These are phyloP conservation scores for Rubroboletus satanas DNA, from an alignment of 768 basidiomycete genomes.

Conservation along the genomic window DNA sequence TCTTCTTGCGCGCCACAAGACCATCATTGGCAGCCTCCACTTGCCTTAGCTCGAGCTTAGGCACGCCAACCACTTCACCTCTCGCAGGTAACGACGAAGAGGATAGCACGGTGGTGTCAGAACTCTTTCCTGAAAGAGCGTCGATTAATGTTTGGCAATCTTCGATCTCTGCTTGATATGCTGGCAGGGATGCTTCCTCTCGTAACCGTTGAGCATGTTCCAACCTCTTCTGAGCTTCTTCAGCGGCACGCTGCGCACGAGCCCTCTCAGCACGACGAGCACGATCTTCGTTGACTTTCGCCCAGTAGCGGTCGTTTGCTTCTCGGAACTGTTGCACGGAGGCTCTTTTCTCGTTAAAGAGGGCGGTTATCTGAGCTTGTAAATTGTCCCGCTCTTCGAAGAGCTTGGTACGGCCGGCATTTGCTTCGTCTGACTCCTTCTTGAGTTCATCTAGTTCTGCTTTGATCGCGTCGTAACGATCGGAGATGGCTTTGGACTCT, in stretches of 20 bases:
- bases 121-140: slow-evolving; percentile 67
- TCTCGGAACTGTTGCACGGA: slow-evolving; percentile 70
- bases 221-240: slow-evolving; percentile 75
- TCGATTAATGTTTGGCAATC: slow-evolving; percentile 94
- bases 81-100: slow-evolving; percentile 39
- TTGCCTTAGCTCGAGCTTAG: slow-evolving; percentile 79
- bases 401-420: slow-evolving; percentile 74
- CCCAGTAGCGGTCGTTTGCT: slow-evolving; percentile 76
- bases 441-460: slow-evolving; percentile 83
- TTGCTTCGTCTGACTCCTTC: slow-evolving; percentile 81
- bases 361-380: slow-evolving; percentile 61
- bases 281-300: slow-evolving; percentile 85
- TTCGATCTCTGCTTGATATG: slow-evolving; percentile 90
- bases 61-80: slow-evolving; percentile 55
- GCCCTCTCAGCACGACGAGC: slow-evolving; percentile 75
- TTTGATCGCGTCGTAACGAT: slow-evolving; percentile 78
- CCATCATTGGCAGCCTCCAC: slow-evolving; percentile 71
- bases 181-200: slow-evolving; percentile 88
- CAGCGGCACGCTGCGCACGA: slow-evolving; percentile 70
- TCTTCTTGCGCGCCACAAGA: slow-evolving; percentile 82
- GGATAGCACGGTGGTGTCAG: slow-evolving; percentile 42
- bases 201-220: slow-evolving; percentile 76
- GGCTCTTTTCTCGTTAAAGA: slow-evolving; percentile 77
- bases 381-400: slow-evolving; percentile 82
- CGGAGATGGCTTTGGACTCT: slow-evolving; percentile 73